Evolutionary conservation across 768 basidiomycete genomes (phyloP).

Genomic region (Tylopilus rubrobrunneus): DNA sequence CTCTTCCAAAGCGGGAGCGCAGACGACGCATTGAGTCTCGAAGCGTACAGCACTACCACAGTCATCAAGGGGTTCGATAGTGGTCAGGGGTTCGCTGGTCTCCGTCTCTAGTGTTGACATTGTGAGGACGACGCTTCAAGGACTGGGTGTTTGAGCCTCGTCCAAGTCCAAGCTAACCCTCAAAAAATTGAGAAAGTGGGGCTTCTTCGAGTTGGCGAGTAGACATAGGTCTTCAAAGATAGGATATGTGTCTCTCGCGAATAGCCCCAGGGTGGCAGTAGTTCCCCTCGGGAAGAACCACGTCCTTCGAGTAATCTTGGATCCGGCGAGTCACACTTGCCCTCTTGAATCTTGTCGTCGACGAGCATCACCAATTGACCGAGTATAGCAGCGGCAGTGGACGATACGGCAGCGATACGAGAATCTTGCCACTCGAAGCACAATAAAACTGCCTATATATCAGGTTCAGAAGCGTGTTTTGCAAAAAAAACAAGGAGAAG

Average conservation of each 20-base stretch:
- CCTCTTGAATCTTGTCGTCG: slow-evolving; percentile 87
- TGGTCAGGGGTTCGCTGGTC: background rate
- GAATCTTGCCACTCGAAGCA: slow-evolving; percentile 97
- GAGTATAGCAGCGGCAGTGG: slow-evolving; percentile 93
- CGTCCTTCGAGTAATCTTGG: slow-evolving; percentile 30
- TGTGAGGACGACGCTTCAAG: background rate
- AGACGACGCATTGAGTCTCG: slow-evolving; percentile 64
- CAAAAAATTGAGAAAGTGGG: too few species aligned
- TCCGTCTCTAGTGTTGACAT: slow-evolving; percentile 13
- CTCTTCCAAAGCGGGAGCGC: slow-evolving; percentile 67
- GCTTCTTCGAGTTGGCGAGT: too few species aligned
- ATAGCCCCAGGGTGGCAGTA: too few species aligned
- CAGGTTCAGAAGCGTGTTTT: too few species aligned
- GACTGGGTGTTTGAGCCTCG: too few species aligned
- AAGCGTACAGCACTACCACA: slow-evolving; percentile 52
- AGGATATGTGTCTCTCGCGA: too few species aligned
- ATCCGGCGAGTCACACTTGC: slow-evolving; percentile 38
- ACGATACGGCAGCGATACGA: slow-evolving; percentile 92
- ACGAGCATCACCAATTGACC: slow-evolving; percentile 97
- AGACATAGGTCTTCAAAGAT: too few species aligned
- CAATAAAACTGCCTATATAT: slow-evolving; percentile 79
- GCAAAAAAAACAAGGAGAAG: background rate
- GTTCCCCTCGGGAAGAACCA: slow-evolving; percentile 67
- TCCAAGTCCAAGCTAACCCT: too few species aligned
- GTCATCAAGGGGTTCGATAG: slow-evolving; percentile 17